These are phyloP conservation scores for Fraxinus dipetala DNA, from an alignment of 305 asterid species.

Conservation along the genomic window DNA sequence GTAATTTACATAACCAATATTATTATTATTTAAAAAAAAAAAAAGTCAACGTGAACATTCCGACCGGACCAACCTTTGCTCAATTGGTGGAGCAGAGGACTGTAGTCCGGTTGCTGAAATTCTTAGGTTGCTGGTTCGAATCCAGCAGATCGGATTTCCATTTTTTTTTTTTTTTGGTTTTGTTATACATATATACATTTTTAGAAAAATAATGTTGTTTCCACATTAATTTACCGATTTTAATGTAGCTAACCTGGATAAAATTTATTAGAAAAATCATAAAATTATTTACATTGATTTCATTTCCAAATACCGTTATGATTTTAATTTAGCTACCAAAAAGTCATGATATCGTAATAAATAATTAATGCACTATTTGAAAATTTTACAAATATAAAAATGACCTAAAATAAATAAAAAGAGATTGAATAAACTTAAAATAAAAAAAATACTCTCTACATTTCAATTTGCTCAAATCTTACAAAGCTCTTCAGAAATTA, in stretches of 20 bases:
- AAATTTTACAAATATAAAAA: not conserved
- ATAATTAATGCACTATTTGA: not conserved
- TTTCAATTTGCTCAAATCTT: not conserved
- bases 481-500: not conserved
- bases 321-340: not conserved
- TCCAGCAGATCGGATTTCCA: constrained; percentile 77
- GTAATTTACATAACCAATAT: no score
- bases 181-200: not conserved
- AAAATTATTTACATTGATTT: not conserved
- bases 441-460: not conserved
- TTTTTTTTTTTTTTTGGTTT: no score
- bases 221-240: not conserved
- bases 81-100: not conserved
- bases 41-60: not conserved
- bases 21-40: no score
- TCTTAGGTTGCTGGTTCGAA: constrained; percentile 96
- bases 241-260: not conserved
- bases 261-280: not conserved
- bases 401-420: not conserved
- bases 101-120: constrained; percentile 27
- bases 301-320: not conserved
- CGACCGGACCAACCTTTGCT: not conserved
- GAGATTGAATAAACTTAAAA: not conserved
- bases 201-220: not conserved
- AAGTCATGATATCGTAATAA: not conserved